These are phyloP conservation scores for Globisporangium echinulatum DNA, from an alignment of 352 stramenopile species.

Conservation along the genomic window DNA sequence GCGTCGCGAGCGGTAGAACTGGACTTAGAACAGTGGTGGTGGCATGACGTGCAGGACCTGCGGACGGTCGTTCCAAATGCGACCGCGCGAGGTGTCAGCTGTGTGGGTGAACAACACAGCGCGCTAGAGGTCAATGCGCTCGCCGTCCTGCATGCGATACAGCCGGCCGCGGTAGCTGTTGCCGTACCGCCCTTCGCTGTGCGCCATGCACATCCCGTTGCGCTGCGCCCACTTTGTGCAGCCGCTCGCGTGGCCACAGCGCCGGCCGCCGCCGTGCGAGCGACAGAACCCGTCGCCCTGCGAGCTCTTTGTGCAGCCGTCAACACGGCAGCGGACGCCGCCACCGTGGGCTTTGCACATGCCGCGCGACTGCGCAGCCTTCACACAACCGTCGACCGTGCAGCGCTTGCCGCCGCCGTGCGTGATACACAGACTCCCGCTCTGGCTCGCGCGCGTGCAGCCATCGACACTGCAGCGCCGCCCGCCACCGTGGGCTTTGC, in stretches of 20 bases:
- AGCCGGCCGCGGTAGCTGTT: conserved; percentile 74
- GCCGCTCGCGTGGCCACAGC: conserved; percentile 61
- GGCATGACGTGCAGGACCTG: too few species aligned
- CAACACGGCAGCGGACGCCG: conserved; percentile 74
- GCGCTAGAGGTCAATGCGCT: conserved; percentile 5
- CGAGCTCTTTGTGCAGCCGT: conserved; percentile 77
- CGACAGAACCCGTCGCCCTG: conserved; percentile 82
- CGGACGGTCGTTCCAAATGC: too few species aligned
- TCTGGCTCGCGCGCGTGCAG: conserved; percentile 73
- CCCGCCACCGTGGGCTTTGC: conserved; percentile 71
- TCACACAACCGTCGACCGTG: conserved; percentile 53
- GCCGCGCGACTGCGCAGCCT: conserved; percentile 69
- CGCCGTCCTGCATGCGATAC: conserved; percentile 26
- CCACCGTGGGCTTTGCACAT: conserved; percentile 85
- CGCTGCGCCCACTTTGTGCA: conserved; percentile 80
- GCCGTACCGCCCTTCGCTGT: conserved; percentile 77
- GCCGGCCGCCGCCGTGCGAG: conserved; percentile 62
- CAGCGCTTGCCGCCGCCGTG: conserved; percentile 87
- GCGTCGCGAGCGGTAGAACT: background rate
- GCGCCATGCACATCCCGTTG: conserved; percentile 83
- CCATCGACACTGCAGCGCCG: conserved; percentile 73
- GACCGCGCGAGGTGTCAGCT: background rate
- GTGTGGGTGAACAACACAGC: too few species aligned
- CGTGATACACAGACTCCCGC: conserved; percentile 74
- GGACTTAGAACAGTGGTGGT: too few species aligned